These are phyloP conservation scores for Cyclaneusma minus DNA, from an alignment of 2,329 filamentous ascomycete species.

Conservation along the genomic window DNA sequence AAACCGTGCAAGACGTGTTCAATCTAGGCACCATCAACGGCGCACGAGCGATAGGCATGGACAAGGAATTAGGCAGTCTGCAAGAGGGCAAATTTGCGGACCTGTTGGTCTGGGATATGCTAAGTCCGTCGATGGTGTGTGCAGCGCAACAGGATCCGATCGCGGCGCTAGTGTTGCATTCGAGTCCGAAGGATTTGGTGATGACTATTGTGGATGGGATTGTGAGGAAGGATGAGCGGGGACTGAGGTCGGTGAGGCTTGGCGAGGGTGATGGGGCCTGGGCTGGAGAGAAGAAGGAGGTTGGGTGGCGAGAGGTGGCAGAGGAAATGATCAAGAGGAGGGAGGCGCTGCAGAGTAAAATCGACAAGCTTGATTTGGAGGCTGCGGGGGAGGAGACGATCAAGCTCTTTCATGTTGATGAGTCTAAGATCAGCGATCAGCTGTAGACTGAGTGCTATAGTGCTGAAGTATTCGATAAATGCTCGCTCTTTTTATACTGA, in stretches of 20 bases:
- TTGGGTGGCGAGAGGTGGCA: slow-evolving; percentile 11
- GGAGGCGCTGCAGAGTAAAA: slow-evolving; percentile 16
- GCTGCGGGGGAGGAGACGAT: slow-evolving; percentile 7
- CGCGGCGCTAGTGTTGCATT: slow-evolving; percentile 26
- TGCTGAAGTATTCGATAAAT: too few species aligned
- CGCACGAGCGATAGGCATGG: slow-evolving; percentile 26
- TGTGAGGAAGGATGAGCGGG: slow-evolving; percentile 21
- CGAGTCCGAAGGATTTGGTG: slow-evolving; percentile 23
- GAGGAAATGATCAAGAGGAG: slow-evolving; percentile 16
- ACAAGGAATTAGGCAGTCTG: slow-evolving; percentile 26
- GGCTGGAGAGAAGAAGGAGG: slow-evolving; percentile 3
- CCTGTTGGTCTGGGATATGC: slow-evolving; percentile 28
- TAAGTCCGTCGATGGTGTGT: slow-evolving; percentile 24
- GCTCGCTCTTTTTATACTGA: too few species aligned
- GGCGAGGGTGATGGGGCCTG: slow-evolving; percentile 9
- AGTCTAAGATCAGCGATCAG: slow-evolving; percentile 5
- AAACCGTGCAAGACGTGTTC: slow-evolving; percentile 26
- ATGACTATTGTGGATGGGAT: slow-evolving; percentile 27
- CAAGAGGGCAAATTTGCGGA: slow-evolving; percentile 30
- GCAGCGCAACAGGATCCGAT: slow-evolving; percentile 25
- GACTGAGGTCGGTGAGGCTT: slow-evolving; percentile 13
- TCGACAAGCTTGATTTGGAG: slow-evolving; percentile 17
- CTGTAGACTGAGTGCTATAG: too few species aligned
- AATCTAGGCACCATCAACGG: slow-evolving; percentile 32
- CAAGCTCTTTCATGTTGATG: slow-evolving; percentile 11